These are phyloP conservation scores for Cicer cuneatum DNA, from an alignment of 306 rosid species.

Conservation along the genomic window DNA sequence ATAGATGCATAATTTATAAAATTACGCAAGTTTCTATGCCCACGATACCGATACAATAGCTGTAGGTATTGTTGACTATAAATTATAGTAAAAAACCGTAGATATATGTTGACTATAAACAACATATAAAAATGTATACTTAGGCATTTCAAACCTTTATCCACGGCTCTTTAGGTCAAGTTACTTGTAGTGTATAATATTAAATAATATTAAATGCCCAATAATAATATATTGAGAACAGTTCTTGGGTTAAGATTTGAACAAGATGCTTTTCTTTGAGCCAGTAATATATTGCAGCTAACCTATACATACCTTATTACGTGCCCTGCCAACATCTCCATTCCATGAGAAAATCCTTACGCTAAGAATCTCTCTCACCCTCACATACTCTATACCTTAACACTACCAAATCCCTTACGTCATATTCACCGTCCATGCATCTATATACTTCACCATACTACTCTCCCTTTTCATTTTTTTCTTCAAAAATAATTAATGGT, in stretches of 20 bases:
- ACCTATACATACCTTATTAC: constrained; percentile 42
- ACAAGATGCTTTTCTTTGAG: constrained; percentile 67
- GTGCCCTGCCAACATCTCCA: constrained; percentile 64
- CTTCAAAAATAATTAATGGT: neutral
- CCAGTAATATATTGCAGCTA: constrained; percentile 40
- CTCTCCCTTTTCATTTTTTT: constrained; percentile 23
- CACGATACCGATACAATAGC: too few species aligned
- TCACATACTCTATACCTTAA: constrained; percentile 52
- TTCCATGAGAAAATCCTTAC: constrained; percentile 52
- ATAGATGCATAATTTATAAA: too few species aligned
- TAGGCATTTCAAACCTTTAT: too few species aligned
- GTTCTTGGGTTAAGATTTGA: neutral
- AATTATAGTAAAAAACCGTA: too few species aligned
- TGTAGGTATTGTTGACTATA: too few species aligned
- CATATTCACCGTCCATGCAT: constrained; percentile 52
- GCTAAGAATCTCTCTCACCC: constrained; percentile 68
- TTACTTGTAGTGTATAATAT: too few species aligned
- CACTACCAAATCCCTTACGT: constrained; percentile 48
- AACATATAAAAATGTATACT: too few species aligned
- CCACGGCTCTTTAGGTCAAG: too few species aligned
- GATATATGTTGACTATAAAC: too few species aligned
- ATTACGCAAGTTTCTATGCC: too few species aligned
- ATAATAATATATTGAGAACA: neutral
- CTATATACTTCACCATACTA: constrained; percentile 40
- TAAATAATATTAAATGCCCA: constrained; percentile 6